Base-by-base conservation (phyloP, 176 grass and related monocot genomes). In the Oryza brachyantha region DNA sequence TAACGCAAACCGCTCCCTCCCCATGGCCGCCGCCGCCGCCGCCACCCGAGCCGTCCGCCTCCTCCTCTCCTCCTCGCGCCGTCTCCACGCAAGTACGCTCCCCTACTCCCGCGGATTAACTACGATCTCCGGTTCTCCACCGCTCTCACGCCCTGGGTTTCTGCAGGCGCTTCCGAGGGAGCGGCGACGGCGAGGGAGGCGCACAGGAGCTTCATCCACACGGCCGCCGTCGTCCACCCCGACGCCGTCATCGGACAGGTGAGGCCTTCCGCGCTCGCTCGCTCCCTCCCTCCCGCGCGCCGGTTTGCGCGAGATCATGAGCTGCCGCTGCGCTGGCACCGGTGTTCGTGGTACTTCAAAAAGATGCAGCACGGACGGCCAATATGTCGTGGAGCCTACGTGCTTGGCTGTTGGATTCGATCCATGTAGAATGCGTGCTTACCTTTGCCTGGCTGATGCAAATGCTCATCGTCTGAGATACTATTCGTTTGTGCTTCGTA, bases 181-280 rank as follows among this genome's bases (percentile, higher is more conserved):
- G 45, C 60, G 27, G 46, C 50, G 60, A 72, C 60, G 27, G 46
- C 50, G 60, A 72, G 54, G 70, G 77, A 77, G 25, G 78, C 50
- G 2, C 60, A 88, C 25, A 12, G 67, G 28, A 76, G 43, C 57
- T 81, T 89, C 81, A 66, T 85, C 77, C 87, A 85, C 34, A 76
- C 86, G 7, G 63, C 85, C 5, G 87, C 95, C 34, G 40, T 97
- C 52, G 70, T 97, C 50, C 89, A 97, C 74, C 92, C 90, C 5
- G 85, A 87, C 42, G 95, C 92, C 42, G 39, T 81, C 29, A 67
- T 94, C 70, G 95, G 95, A 12, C 83, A 92, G 92, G 95, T 94
- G 66, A 81, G 13, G 35, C 11, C 74, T 60, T 72, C 66, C 40
- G 29, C 39, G 1, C 3, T 62, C 22, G 21, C 74, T 70, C 28